phyloP scores from a whole-genome alignment of 495 filamentous ascomycete species.

The Cercophora sp. region DNA sequence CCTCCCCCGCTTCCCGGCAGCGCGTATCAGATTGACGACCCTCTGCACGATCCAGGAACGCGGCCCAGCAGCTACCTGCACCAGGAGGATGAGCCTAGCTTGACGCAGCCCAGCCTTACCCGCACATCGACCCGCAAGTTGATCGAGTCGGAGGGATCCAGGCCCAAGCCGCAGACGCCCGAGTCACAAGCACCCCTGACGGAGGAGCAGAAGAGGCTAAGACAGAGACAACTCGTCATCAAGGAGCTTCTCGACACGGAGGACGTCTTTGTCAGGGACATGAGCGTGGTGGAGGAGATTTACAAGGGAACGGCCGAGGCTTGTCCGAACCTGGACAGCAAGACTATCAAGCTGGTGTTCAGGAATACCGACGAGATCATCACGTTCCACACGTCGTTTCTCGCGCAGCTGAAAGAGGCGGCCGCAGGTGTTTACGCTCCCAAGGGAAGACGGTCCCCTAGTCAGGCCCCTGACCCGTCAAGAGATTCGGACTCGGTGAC shows the following conservation, averaged over 20 bases:
- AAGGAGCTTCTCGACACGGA: constrained; percentile 93
- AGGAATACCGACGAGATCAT: constrained; percentile 85
- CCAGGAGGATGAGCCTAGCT: constrained; percentile 28
- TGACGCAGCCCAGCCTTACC: constrained; percentile 24
- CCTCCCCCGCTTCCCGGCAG: constrained; percentile 21
- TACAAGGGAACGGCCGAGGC: constrained; percentile 92
- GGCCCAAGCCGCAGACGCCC: constrained; percentile 19
- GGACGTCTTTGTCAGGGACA: constrained; percentile 77
- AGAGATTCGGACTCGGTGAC: constrained; percentile 33
- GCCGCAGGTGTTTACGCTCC: constrained; percentile 67
- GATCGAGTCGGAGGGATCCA: constrained; percentile 12
- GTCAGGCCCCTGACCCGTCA: constrained; percentile 24
- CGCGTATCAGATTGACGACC: constrained; percentile 22
- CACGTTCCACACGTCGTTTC: constrained; percentile 72
- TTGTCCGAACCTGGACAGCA: constrained; percentile 69
- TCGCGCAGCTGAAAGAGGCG: constrained; percentile 72
- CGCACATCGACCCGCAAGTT: constrained; percentile 32
- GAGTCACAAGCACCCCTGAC: constrained; percentile 25
- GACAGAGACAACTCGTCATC: constrained; percentile 70
- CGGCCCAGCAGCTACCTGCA: constrained; percentile 41
- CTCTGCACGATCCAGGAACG: constrained; percentile 38
- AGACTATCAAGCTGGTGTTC: constrained; percentile 85
- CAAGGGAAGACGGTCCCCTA: constrained; percentile 41
- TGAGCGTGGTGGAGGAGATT: constrained; percentile 94
- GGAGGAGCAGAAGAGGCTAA: constrained; percentile 44